Evolutionary conservation across 257 asterid species (phyloP).

Genomic region (Petunia secreta): DNA sequence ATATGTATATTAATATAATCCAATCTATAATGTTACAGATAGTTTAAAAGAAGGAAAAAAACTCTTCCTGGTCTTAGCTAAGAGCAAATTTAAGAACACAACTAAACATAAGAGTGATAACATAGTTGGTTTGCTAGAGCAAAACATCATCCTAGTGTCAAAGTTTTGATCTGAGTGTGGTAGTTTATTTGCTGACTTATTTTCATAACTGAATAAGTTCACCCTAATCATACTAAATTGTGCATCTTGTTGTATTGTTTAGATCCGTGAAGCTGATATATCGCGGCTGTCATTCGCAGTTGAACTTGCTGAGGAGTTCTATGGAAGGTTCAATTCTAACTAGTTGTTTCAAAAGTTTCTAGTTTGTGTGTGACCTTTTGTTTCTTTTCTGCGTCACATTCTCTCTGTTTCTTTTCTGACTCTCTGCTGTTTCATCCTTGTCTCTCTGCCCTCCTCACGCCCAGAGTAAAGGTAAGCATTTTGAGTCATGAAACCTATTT

Average conservation of each 20-base stretch:
- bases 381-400: constrained; percentile 24
- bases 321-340: constrained; percentile 69
- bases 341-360: constrained; percentile 8
- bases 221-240: constrained; percentile 7
- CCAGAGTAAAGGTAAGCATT: constrained; percentile 88
- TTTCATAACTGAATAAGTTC: constrained; percentile 8
- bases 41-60: background rate
- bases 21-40: background rate
- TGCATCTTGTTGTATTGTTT: constrained; percentile 30
- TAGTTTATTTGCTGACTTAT: background rate
- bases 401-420: constrained; percentile 26
- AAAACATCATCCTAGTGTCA: background rate
- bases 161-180: background rate
- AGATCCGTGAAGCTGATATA: constrained; percentile 99
- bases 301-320: constrained; percentile 99
- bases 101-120: background rate
- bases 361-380: constrained; percentile 11
- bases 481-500: constrained; percentile 12
- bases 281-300: constrained; percentile 96
- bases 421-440: constrained; percentile 26
- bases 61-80: background rate
- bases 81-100: background rate
- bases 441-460: constrained; percentile 26
- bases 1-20: no score
- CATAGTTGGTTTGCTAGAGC: background rate